phyloP scores from a whole-genome alignment of 208 protist genomes.

The Trypanosoma boissoni region DNA sequence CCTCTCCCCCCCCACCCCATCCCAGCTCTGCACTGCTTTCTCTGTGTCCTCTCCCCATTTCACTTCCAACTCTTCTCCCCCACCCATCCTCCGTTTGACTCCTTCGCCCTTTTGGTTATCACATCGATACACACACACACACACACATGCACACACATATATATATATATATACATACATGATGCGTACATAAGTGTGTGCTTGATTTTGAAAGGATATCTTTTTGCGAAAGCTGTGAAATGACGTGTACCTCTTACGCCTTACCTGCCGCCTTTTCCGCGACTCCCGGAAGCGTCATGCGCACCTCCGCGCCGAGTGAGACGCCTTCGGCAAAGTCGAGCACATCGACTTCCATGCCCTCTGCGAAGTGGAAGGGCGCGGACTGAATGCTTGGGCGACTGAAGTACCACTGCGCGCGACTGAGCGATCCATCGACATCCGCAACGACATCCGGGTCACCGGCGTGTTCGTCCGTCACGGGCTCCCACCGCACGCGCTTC shows the following conservation, averaged over 20 bases:
- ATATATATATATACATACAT: conserved; percentile 8
- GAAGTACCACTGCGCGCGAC: conserved; percentile 54
- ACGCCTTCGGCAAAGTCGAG: conserved; percentile 53
- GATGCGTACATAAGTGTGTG: too few species aligned
- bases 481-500: conserved; percentile 41
- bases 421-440: conserved; percentile 23
- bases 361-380: conserved; percentile 60
- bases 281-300: conserved; percentile 30
- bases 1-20: too few species aligned
- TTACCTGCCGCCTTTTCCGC: background rate
- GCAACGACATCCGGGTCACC: conserved; percentile 29
- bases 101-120: too few species aligned
- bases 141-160: conserved; percentile 2
- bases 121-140: too few species aligned
- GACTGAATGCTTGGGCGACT: conserved; percentile 42
- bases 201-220: too few species aligned
- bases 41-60: too few species aligned
- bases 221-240: too few species aligned
- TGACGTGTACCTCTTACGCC: background rate
- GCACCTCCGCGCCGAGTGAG: conserved; percentile 43
- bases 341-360: conserved; percentile 34
- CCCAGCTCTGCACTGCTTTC: too few species aligned
- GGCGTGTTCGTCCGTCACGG: conserved; percentile 11
- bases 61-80: too few species aligned
- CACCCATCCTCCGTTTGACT: too few species aligned